Evolutionary conservation across 306 rosid genomes (phyloP).

Genomic region (Sesbania bispinosa): DNA sequence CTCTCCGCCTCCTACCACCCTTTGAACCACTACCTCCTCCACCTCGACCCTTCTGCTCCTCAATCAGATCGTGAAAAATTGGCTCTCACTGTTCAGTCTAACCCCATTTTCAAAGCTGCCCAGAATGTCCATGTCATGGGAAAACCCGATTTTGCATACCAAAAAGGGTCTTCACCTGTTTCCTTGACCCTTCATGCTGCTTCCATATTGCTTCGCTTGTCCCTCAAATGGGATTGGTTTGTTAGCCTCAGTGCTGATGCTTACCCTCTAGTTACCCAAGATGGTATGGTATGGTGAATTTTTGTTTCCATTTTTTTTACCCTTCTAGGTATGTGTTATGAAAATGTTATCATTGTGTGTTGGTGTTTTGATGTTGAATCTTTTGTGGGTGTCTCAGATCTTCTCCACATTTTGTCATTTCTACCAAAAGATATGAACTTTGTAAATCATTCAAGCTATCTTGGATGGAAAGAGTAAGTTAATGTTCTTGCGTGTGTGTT

Average conservation of each 20-base stretch:
- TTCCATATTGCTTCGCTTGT: constrained; percentile 64
- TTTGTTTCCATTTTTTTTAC: not conserved
- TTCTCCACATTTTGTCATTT: constrained; percentile 89
- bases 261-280: constrained; percentile 88
- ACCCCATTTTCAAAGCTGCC: constrained; percentile 75
- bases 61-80: constrained; percentile 56
- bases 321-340: not conserved
- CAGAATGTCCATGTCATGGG: constrained; percentile 80
- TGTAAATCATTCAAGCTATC: constrained; percentile 86
- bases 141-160: constrained; percentile 68
- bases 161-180: constrained; percentile 63
- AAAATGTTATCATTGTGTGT: not conserved
- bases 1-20: constrained; percentile 68
- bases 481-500: not conserved
- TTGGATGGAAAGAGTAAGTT: constrained; percentile 97
- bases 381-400: constrained; percentile 54
- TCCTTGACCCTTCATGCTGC: constrained; percentile 81
- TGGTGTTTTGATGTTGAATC: constrained; percentile 29
- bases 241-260: constrained; percentile 56
- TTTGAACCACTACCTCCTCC: constrained; percentile 77
- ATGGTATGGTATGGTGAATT: constrained; percentile 50
- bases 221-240: constrained; percentile 88
- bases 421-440: constrained; percentile 87
- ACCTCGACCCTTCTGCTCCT: constrained; percentile 71
- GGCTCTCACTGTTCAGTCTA: constrained; percentile 55